These are phyloP conservation scores for Macrocybe sp. DNA, from an alignment of 1,284 basidiomycete genomes.

Conservation along the genomic window DNA sequence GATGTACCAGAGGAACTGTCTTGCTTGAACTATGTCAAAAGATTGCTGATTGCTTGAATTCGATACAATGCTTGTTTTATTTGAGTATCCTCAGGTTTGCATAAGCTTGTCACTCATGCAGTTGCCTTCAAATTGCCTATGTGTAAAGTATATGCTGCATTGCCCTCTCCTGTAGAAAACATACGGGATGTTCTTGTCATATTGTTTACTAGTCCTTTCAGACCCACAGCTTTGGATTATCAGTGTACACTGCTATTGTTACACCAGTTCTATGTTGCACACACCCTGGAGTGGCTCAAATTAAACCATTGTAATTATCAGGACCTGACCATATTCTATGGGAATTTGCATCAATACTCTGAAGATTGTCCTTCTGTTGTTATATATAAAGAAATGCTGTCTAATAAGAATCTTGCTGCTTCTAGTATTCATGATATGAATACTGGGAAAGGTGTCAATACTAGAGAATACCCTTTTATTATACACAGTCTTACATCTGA, in stretches of 20 bases:
- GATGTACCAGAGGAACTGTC: conserved; percentile 24
- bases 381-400: conserved; percentile 16
- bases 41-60: conserved; percentile 25
- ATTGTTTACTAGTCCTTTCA: conserved; percentile 26
- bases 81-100: conserved; percentile 20
- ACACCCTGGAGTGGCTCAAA: conserved; percentile 32
- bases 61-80: conserved; percentile 25
- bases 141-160: conserved; percentile 23
- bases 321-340: conserved; percentile 28
- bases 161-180: conserved; percentile 29
- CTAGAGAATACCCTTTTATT: conserved; percentile 29
- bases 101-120: conserved; percentile 31
- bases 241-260: conserved; percentile 31
- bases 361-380: conserved; percentile 22
- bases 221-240: conserved; percentile 27
- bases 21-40: conserved; percentile 25
- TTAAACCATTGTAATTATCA: conserved; percentile 32
- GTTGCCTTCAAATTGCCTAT: conserved; percentile 29
- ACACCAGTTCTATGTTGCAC: conserved; percentile 18
- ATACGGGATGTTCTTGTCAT: conserved; percentile 30
- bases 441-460: conserved; percentile 23
- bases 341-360: conserved; percentile 28
- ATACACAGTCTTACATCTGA: conserved; percentile 30
- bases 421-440: conserved; percentile 18
- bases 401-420: conserved; percentile 15